Evolutionary conservation across 2,329 filamentous ascomycete genomes (phyloP), one percentile per base, ranked within the genome.

Genomic region (Karstenula rhodostoma): DNA sequence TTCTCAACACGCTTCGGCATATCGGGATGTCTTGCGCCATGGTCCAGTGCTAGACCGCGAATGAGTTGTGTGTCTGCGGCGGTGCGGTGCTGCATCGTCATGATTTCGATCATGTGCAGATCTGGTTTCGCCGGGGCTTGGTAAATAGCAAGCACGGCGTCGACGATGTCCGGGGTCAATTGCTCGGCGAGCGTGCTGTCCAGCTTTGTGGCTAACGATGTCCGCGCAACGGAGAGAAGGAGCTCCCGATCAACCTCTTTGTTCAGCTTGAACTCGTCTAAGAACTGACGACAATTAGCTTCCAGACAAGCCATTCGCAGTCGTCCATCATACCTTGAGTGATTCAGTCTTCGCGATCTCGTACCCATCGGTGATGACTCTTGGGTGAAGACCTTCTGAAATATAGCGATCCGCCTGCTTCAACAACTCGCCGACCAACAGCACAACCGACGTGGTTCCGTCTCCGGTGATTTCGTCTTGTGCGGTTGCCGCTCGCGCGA

Each of bases 1-100:
- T 99, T 97, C 80, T 97, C 93, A 32, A 99, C 88, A 60, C 91
- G 87, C 84, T 97, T 98, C 9, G 95, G 93, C 95, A 99, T 99
- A 76, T 99, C 95, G 3, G 95, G 95, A 81, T 99, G 95, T 75
- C 95, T 88, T 13, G 95, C 94, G 68, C 95, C 95, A 79, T 99
- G 95, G 74, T 99, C 95, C 62, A 99, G 84, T 10, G 93, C 95
- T 60, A 99, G 85, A 61, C 95, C 95, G 67, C 91, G 89, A 79
- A 99, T 97, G 61, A 99, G 88, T 80, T 97, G 93, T 59, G 95
- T 99, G 79, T 99, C 95, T 33, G 95, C 92, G 60, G 94, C 94
- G 55, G 92, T 93, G 70, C 94, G 91, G 83, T 99, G 95, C 83
- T 99, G 95, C 94, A 99, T 98, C 79, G 96, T 98, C 95, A 99